These are phyloP conservation scores for Penicillium desertorum DNA, from an alignment of 495 filamentous ascomycete genomes.

Conservation along the genomic window DNA sequence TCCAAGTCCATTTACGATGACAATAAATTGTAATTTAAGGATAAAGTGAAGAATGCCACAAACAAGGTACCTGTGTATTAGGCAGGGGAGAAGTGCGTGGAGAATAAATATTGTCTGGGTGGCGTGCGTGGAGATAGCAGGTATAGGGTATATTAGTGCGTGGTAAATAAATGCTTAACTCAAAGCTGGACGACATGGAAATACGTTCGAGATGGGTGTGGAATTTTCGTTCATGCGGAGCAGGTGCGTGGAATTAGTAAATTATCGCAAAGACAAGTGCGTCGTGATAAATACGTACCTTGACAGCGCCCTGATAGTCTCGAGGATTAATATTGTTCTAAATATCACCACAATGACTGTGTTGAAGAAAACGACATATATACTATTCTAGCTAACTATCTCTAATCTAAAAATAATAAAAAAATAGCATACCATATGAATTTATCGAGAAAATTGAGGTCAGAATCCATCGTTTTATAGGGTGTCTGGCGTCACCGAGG, in stretches of 20 bases:
- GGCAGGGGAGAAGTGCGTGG: not conserved
- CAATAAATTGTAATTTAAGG: not conserved
- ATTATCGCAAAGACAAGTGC: accelerated
- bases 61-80: too few relatives aligned
- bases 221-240: not conserved
- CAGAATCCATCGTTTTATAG: not conserved
- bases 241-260: not conserved
- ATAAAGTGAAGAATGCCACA: not conserved
- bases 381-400: not conserved
- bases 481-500: not conserved
- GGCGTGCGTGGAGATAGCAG: not conserved
- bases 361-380: not conserved
- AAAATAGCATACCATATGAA: not conserved
- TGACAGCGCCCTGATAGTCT: not conserved
- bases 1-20: not conserved
- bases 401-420: not conserved
- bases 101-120: not conserved
- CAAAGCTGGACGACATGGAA: not conserved
- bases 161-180: not conserved
- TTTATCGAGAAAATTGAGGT: not conserved
- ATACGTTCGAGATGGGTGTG: not conserved
- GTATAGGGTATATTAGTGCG: not conserved
- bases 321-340: not conserved
- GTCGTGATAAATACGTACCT: not conserved
- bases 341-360: not conserved